These are phyloP conservation scores for Oryza brachyantha DNA, from an alignment of 176 grass and related monocot species.

Conservation along the genomic window DNA sequence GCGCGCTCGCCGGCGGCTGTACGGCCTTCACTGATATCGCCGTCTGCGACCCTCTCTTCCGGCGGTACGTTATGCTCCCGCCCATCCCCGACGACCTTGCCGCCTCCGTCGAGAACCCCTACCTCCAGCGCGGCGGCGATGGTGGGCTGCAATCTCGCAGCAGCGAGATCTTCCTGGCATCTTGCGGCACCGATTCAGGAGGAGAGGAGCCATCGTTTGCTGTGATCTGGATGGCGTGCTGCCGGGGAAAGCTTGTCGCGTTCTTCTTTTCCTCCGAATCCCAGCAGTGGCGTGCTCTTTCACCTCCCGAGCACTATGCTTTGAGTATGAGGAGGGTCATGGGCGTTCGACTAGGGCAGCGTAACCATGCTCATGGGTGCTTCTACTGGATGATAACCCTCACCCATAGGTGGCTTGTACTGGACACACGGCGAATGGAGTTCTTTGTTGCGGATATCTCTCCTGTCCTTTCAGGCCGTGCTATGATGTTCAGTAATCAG, in stretches of 20 bases:
- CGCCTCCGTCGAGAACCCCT: conserved; percentile 32
- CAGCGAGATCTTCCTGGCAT: conserved; percentile 43
- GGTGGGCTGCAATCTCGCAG: conserved; percentile 31
- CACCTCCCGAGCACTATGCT: conserved; percentile 35
- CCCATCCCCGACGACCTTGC: conserved; percentile 40
- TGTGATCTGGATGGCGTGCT: conserved; percentile 52
- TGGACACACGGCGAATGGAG: conserved; percentile 35
- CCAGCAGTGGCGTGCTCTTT: conserved; percentile 11
- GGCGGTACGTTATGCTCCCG: conserved; percentile 29
- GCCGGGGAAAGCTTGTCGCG: conserved; percentile 39
- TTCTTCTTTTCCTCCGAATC: conserved; percentile 31
- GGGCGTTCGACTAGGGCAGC: conserved; percentile 36
- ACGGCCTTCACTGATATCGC: conserved; percentile 33
- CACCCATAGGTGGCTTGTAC: conserved; percentile 43
- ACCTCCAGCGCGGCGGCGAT: conserved; percentile 35
- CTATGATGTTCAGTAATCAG: conserved; percentile 50
- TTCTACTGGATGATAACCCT: conserved; percentile 52
- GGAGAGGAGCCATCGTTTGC: not conserved
- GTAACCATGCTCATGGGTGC: conserved; percentile 39
- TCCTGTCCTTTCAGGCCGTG: conserved; percentile 25
- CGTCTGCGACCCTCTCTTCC: conserved; percentile 40
- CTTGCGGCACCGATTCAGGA: not conserved
- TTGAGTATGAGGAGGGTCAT: conserved; percentile 45
- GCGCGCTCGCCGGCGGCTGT: not conserved
- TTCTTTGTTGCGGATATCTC: conserved; percentile 42